phyloP scores from a whole-genome alignment of 2,329 filamentous ascomycete genomes.

The Fusarium domesticum region DNA sequence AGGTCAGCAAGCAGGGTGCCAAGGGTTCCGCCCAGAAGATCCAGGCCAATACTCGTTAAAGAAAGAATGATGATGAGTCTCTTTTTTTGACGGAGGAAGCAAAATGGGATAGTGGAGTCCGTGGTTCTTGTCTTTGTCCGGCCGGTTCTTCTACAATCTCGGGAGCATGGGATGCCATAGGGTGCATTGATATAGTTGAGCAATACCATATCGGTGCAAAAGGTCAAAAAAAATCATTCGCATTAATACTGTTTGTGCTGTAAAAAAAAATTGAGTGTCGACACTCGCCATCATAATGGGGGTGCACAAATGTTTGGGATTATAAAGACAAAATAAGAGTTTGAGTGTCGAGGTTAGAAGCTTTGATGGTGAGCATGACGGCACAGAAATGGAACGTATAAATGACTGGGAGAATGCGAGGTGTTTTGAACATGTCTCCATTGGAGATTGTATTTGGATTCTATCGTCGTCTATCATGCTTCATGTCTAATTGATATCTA shows the following conservation, averaged over 20 bases:
- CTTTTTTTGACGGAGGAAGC: constrained; percentile 16
- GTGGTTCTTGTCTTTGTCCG: constrained; percentile 43
- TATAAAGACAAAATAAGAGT: too few relatives aligned
- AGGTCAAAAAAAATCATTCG: constrained; percentile 26
- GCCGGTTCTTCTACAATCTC: constrained; percentile 42
- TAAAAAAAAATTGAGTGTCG: too few relatives aligned
- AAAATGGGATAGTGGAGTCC: constrained; percentile 36
- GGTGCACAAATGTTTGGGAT: background rate
- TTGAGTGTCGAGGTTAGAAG: too few relatives aligned
- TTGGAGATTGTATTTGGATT: constrained; percentile 12
- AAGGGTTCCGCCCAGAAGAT: constrained; percentile 89
- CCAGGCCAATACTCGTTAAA: constrained; percentile 75
- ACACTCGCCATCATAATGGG: too few relatives aligned
- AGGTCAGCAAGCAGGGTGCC: constrained; percentile 94
- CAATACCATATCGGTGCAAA: constrained; percentile 38
- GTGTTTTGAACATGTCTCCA: background rate
- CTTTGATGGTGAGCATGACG: too few relatives aligned
- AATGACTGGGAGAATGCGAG: constrained; percentile 3
- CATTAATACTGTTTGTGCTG: too few relatives aligned
- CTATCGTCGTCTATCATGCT: constrained; percentile 22
- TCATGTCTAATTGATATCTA: constrained; percentile 7
- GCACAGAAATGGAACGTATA: too few relatives aligned
- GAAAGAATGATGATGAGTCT: constrained; percentile 4
- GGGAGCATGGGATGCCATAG: constrained; percentile 42
- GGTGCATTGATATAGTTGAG: constrained; percentile 42